Evolutionary conservation across 2,329 filamentous ascomycete species (phyloP).

Genomic region (Xylariales sp.): DNA sequence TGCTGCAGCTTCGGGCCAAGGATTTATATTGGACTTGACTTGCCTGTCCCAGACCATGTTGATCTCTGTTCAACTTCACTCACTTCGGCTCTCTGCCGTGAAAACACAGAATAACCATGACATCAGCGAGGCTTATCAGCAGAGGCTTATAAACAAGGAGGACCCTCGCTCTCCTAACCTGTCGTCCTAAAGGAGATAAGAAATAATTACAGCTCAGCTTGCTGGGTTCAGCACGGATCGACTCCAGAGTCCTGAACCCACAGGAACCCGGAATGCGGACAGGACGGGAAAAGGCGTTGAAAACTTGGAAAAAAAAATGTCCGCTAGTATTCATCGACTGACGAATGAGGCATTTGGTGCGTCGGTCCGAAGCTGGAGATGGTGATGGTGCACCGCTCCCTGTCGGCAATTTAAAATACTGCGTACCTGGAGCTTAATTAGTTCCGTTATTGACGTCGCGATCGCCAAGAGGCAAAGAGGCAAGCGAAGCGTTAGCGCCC

Average conservation of each 20-base stretch:
- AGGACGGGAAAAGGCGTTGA: background rate
- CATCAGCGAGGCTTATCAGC: no score
- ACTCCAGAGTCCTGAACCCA: no score
- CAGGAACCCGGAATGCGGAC: background rate
- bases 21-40: background rate
- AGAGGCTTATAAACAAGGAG: no score
- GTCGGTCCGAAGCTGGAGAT: conserved; percentile 4
- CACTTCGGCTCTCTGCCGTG: no score
- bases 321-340: conserved; percentile 2
- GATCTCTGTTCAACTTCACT: no score
- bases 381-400: conserved; percentile 3
- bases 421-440: background rate
- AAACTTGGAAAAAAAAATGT: background rate
- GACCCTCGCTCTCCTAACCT: no score
- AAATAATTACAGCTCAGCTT: background rate
- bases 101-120: no score
- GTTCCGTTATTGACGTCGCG: background rate
- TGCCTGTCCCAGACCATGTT: no score
- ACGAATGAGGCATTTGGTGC: background rate
- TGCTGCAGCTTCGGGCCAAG: background rate
- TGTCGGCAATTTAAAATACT: conserved; percentile 6
- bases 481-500: no score
- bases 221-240: background rate
- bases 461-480: background rate
- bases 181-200: no score